Evolutionary conservation across 31 red algal genomes (phyloP), one percentile per base, ranked within the genome.

Genomic region (Endocladia muricata): DNA sequence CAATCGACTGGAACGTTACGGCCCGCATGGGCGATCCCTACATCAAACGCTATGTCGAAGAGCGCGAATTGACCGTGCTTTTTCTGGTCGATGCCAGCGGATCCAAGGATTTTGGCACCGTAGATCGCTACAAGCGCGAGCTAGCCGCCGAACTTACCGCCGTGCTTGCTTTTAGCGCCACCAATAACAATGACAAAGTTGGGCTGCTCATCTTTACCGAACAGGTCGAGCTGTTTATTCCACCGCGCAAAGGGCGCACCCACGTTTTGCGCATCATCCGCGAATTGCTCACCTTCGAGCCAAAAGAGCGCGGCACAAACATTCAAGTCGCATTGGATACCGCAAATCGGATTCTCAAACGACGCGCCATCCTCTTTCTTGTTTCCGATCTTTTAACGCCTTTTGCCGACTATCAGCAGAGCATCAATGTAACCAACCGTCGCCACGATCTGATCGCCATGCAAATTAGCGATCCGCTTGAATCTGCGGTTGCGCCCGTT

Each of bases 1-100:
- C 25, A 25, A 74, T 74, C 39, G 70, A 74, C 47, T 74, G 70
- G 70, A 55, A 48, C 31, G 70, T 56, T n/a, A 74, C 70, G 25
- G 70, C 70, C 55, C 70, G 70, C 25, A 30, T 56, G 21, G 22
- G 39, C 25, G 22, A 56, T 19, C 70, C 70, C 26, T 68, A 68
- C 40, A 37, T 68, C 40, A 68, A 68, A 68, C 25, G 25, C 35
- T 68, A 38, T 68, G 33, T 22, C 25, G 63, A 68, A 68, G 63
- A 68, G 63, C 28, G 63, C 28, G 63, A 68, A 68, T 35, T 68
- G 21, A 34, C 63, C 33, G 34, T 68, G 28, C 34, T 68, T 30
- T 36, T 68, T 68, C 25, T 68, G 40, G 35, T 68, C 25, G 63
- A 68, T 68, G 63, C 40, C 40, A 38, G 33, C 25, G 63, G 28